Evolutionary conservation across 2,329 filamentous ascomycete species (phyloP).

Genomic region (Atkinsonella texensis): DNA sequence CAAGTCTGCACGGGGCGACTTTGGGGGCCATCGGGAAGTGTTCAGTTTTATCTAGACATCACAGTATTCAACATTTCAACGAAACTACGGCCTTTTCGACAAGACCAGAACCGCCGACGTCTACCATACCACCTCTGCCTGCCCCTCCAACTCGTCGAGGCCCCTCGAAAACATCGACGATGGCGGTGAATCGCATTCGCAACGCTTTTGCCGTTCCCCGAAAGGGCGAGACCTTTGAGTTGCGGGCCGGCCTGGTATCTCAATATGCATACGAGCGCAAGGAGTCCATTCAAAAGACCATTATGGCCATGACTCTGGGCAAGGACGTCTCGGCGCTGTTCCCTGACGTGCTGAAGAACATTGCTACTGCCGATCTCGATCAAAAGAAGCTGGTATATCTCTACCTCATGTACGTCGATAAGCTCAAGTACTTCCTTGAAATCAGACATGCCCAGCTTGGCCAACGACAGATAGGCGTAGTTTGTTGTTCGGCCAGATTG

Average conservation of each 20-base stretch:
- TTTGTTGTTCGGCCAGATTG: neutral
- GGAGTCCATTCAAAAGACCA: slow-evolving; percentile 98
- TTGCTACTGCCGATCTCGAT: slow-evolving; percentile 85
- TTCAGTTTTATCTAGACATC: neutral
- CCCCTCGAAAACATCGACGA: slow-evolving; percentile 28
- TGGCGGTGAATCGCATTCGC: slow-evolving; percentile 94
- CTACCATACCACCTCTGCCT: slow-evolving; percentile 8
- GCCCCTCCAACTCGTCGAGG: slow-evolving; percentile 15
- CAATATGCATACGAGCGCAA: slow-evolving; percentile 99
- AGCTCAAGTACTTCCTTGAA: neutral
- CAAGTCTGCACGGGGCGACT: slow-evolving; percentile 2
- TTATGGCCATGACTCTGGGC: slow-evolving; percentile 98
- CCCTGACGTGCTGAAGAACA: slow-evolving; percentile 97
- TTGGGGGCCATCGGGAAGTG: neutral
- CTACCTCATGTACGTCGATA: slow-evolving; percentile 65
- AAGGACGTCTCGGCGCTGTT: slow-evolving; percentile 97
- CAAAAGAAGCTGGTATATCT: slow-evolving; percentile 99
- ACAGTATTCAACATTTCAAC: neutral
- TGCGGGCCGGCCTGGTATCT: slow-evolving; percentile 88
- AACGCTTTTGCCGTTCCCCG: slow-evolving; percentile 85
- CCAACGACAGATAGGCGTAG: neutral
- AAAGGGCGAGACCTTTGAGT: slow-evolving; percentile 97
- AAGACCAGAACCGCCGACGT: neutral
- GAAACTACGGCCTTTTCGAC: neutral
- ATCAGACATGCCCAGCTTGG: neutral